Evolutionary conservation across 176 grass and related monocot species (phyloP), one percentile per base, ranked within the genome.

Genomic region (Oropetium thomaeum): DNA sequence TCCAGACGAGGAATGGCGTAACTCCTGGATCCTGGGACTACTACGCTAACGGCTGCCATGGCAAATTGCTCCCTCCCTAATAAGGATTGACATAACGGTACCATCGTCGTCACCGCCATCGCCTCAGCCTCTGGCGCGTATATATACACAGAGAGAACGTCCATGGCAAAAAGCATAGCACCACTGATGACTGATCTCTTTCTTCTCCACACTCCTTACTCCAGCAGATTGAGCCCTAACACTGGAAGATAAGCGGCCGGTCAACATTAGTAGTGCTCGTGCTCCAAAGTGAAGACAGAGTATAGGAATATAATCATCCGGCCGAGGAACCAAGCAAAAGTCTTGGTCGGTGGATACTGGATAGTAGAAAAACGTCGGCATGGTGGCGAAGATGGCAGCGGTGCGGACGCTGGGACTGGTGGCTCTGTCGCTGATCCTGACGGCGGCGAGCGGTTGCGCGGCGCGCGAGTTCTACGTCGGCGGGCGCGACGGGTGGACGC

Each of bases 401-500:
- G n/a, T n/a, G n/a, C 49, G 71, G 52, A 22, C 7, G 72, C 20
- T n/a, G 49, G 14, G 44, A 11, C 38, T 27, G 7, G 7, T 48
- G 44, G 22, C n/a, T 8, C 5, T 85, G 2, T 0, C 77, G 53
- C 10, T 22, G 20, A 1, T 22, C 7, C 20, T 75, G 10, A n/a
- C 54, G 75, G 71, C 54, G 75, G 71, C 77, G 73, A 38, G 23
- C 19, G 38, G 48, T 41, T 64, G 53, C 47, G 45, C 57, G 19
- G 90, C 69, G 3, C 82, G 79, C 31, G 90, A 82, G 29, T 89
- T 90, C 83, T 23, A 74, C 84, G 85, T 90, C 34, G 93, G 93
- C 42, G 90, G 76, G 15, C 59, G 32, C n/a, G 51, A 29, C 55
- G 90, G 90, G 26, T 97, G 90, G 93, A 76, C 75, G 53, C 10